These are phyloP conservation scores for Pythium grandisporangium DNA, from an alignment of 352 stramenopile genomes.

Conservation along the genomic window DNA sequence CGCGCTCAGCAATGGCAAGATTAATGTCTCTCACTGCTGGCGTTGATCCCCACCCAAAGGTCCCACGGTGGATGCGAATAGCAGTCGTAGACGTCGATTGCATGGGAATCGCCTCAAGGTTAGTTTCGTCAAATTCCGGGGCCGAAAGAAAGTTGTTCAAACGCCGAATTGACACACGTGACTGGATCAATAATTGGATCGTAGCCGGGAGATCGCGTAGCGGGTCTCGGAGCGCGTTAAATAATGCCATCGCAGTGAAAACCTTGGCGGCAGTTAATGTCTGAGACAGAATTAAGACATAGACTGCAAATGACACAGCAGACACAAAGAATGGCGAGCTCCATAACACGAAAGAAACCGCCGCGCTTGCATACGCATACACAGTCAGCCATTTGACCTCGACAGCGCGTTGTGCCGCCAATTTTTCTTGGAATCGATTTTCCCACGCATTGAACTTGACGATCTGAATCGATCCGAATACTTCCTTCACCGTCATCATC, in stretches of 20 bases:
- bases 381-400: conserved; percentile 48
- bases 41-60: conserved; percentile 15
- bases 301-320: conserved; percentile 12
- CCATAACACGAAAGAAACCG: conserved; percentile 35
- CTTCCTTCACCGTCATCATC: conserved; percentile 34
- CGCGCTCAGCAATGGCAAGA: conserved; percentile 12
- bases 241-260: conserved; percentile 18
- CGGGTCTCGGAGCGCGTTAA: conserved; percentile 12
- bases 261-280: conserved; percentile 18
- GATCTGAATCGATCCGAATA: conserved; percentile 65
- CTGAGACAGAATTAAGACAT: conserved; percentile 7
- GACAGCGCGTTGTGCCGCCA: conserved; percentile 34
- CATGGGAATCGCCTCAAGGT: background rate
- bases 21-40: conserved; percentile 14
- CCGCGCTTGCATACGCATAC: conserved; percentile 38
- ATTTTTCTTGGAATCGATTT: conserved; percentile 48
- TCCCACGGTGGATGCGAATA: conserved; percentile 7
- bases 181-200: conserved; percentile 12
- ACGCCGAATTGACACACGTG: conserved; percentile 6
- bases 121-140: conserved; percentile 4
- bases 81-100: too few species aligned
- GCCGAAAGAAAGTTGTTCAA: conserved; percentile 7
- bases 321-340: conserved; percentile 14
- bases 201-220: conserved; percentile 3
- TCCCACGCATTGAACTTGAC: conserved; percentile 92